Percentiles rank a stretch among this genome's conserved stretches.
phyloP scores from a whole-genome alignment of 1,284 basidiomycete species.

The Ganoderma resinaceum region DNA sequence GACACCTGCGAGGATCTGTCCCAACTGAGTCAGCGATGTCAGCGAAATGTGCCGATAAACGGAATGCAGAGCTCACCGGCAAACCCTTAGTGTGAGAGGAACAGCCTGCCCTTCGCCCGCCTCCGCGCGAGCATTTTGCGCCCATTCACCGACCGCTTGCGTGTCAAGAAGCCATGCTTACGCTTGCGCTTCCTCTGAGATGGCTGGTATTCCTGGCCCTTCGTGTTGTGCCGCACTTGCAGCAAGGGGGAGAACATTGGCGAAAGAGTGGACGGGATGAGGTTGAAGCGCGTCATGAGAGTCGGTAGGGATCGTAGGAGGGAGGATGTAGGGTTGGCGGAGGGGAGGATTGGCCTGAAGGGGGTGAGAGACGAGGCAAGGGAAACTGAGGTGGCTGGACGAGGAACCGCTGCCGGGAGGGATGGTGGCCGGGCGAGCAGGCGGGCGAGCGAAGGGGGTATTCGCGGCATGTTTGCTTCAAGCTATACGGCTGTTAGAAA shows the following conservation, averaged over 20 bases:
- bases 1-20: not conserved
- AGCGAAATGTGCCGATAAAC: not conserved
- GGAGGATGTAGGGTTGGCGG: conserved; percentile 18
- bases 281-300: conserved; percentile 23
- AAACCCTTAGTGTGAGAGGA: conserved; percentile 46
- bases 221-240: conserved; percentile 56
- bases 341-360: conserved; percentile 23
- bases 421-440: conserved; percentile 33
- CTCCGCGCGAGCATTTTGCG: conserved; percentile 59
- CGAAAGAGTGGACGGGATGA: conserved; percentile 15
- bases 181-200: conserved; percentile 89
- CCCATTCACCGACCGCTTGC: conserved; percentile 68
- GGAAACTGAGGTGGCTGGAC: conserved; percentile 18
- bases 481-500: not conserved
- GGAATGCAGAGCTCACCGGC: not conserved
- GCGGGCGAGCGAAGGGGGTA: conserved; percentile 36
- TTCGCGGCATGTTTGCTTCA: conserved; percentile 34
- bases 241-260: conserved; percentile 33
- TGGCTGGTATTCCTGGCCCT: conserved; percentile 87
- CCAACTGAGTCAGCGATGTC: not conserved
- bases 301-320: conserved; percentile 20
- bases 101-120: conserved; percentile 46
- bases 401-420: conserved; percentile 22
- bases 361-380: conserved; percentile 25
- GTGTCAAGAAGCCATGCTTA: conserved; percentile 85